Evolutionary conservation across 2,329 filamentous ascomycete genomes (phyloP).

Genomic region (Tolypocladium endophyticum): DNA sequence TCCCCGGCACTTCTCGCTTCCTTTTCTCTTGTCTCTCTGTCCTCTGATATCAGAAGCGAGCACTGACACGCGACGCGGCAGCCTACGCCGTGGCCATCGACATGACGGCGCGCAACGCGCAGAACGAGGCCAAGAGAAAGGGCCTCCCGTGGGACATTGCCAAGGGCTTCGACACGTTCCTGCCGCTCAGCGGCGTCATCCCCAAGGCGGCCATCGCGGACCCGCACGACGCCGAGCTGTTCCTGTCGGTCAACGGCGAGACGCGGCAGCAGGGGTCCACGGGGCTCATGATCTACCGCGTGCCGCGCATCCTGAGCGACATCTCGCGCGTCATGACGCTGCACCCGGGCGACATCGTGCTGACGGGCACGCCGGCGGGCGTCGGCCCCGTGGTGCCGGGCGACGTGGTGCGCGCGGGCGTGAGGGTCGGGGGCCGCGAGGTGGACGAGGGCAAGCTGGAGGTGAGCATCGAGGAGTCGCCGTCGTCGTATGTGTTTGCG

Average conservation of each 20-base stretch:
- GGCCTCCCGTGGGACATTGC: slow-evolving; percentile 92
- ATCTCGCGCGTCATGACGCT: slow-evolving; percentile 94
- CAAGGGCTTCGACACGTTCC: slow-evolving; percentile 97
- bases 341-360: slow-evolving; percentile 79
- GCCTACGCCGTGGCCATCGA: slow-evolving; percentile 88
- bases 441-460: slow-evolving; percentile 77
- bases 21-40: too few relatives aligned
- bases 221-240: slow-evolving; percentile 81
- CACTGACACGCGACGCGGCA: slow-evolving; percentile 17
- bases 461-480: slow-evolving; percentile 71
- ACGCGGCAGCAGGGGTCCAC: slow-evolving; percentile 77
- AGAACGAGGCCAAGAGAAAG: slow-evolving; percentile 92
- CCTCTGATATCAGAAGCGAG: neutral
- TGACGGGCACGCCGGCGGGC: slow-evolving; percentile 96
- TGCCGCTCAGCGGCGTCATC: slow-evolving; percentile 76
- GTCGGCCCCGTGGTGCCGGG: slow-evolving; percentile 79
- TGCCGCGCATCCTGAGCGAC: slow-evolving; percentile 78
- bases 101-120: slow-evolving; percentile 92
- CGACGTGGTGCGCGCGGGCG: slow-evolving; percentile 76
- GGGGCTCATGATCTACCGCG: slow-evolving; percentile 86
- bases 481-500: slow-evolving; percentile 64
- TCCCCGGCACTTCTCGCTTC: too few relatives aligned
- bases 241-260: slow-evolving; percentile 72
- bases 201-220: slow-evolving; percentile 70
- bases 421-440: slow-evolving; percentile 72